Percentiles rank a stretch among this genome's conserved stretches.
Conservation (phyloP, 768 basidiomycete species). For the Amanita muscaria region DNA sequence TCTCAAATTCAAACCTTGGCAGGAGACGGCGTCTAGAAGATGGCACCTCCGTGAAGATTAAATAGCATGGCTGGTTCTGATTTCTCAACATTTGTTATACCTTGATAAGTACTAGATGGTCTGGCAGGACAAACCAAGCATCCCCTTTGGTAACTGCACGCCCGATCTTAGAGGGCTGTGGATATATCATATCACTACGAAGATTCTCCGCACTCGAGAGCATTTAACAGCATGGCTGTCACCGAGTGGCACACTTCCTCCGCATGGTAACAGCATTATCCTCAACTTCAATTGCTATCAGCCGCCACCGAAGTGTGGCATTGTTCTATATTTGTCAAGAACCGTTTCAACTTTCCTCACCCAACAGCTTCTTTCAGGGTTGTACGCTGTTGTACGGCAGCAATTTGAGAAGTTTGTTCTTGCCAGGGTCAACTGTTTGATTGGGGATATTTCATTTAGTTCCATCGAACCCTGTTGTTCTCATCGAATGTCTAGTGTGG, state of each 20-base stretch:
- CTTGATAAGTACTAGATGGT: conserved; percentile 1
- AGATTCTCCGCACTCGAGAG: background rate
- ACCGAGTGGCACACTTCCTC: too few relatives aligned
- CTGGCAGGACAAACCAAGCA: background rate
- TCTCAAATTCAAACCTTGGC: conserved; percentile 34
- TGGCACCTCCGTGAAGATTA: conserved; percentile 46
- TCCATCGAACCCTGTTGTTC: too few relatives aligned
- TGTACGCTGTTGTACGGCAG: background rate
- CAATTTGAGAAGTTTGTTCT: background rate
- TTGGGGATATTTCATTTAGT: background rate
- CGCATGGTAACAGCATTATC: too few relatives aligned
- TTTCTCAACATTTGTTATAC: background rate
- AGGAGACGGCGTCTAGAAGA: conserved; percentile 50
- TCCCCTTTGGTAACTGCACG: background rate
- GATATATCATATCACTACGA: too few relatives aligned
- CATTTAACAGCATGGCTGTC: too few relatives aligned
- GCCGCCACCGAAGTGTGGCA: too few relatives aligned
- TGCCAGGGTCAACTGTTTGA: background rate
- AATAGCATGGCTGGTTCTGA: conserved; percentile 22
- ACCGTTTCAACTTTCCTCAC: too few relatives aligned
- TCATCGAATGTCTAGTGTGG: too few relatives aligned
- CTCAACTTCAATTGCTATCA: too few relatives aligned
- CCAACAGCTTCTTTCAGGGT: too few relatives aligned
- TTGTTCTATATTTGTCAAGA: too few relatives aligned
- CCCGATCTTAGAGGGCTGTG: background rate